A percentile compares a stretch with the other conserved stretches of the same genome.
Evolutionary conservation across 2,329 filamentous ascomycete genomes (phyloP).

Genomic region (Plenodomus tracheiphilus): DNA sequence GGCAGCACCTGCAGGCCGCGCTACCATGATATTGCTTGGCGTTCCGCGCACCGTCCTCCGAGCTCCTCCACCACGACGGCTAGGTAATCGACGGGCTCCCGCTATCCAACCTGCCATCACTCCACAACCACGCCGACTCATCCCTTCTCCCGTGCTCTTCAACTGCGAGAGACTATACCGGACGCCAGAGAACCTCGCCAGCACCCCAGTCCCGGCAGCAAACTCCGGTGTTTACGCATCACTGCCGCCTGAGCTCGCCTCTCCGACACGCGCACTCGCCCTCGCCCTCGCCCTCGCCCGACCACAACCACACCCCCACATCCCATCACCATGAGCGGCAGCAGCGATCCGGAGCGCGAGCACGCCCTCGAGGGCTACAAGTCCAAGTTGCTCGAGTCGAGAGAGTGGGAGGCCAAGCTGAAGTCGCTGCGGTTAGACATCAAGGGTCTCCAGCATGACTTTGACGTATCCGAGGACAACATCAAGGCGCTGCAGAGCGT

Average conservation of each 20-base stretch:
- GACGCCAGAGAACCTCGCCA: neutral
- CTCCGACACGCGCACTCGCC: constrained; percentile 12
- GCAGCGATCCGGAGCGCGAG: constrained; percentile 54
- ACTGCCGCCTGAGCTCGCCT: constrained; percentile 19
- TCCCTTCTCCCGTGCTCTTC: neutral
- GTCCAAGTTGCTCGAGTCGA: constrained; percentile 74
- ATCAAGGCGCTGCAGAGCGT: constrained; percentile 99
- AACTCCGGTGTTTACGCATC: constrained; percentile 23
- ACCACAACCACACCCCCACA: constrained; percentile 5
- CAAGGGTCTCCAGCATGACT: constrained; percentile 92
- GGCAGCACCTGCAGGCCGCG: constrained; percentile 1
- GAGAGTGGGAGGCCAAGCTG: constrained; percentile 98
- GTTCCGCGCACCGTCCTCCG: constrained; percentile 17
- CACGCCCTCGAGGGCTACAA: constrained; percentile 58
- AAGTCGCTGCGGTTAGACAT: constrained; percentile 93
- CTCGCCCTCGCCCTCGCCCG: neutral
- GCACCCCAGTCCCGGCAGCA: constrained; percentile 2
- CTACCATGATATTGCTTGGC: constrained; percentile 10
- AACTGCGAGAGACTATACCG: neutral
- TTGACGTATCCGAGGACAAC: constrained; percentile 96
- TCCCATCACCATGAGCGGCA: constrained; percentile 40
- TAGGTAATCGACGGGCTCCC: constrained; percentile 21
- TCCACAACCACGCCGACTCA: constrained; percentile 1
- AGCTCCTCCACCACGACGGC: constrained; percentile 21
- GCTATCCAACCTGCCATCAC: constrained; percentile 8